Evolutionary conservation across 805 yeast genomes (phyloP), one percentile per base, ranked within the genome.

Genomic region (Lachancea kluyveri): DNA sequence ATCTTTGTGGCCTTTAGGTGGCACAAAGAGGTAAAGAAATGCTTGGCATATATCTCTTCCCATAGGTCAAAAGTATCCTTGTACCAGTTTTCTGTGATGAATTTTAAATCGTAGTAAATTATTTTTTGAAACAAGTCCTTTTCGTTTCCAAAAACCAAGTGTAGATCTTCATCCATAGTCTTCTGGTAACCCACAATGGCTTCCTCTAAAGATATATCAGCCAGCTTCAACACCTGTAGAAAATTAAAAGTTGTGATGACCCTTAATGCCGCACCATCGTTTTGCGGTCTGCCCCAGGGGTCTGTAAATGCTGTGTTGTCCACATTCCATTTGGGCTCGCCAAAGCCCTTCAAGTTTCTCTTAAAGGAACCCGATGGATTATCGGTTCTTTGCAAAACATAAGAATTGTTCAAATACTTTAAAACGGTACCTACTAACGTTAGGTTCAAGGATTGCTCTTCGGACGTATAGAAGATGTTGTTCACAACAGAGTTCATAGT

Each of bases 281-380:
- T 71, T 59, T 90, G 97, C 1, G 97, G 97, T 45, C 97, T 67
- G 2, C 97, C 97, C 97, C 97, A 90, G 21, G 63, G 54, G 2
- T 62, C 77, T 5, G 56, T 54, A 47, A 81, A 90, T 1, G 82
- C 65, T 0, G 73, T 46, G 15, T 80, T 78, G 51, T 85, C 72
- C 4, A 77, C 74, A 52, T 68, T 54, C 51, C 81, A 90, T 55
- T 90, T 90, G 6, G 97, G 96, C 54, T 90, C 97, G 2, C 96
- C 97, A 20, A 88, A 64, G 2, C 84, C 86, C 6, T 58, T 57
- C 28, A 70, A 61, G 36, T 64, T 64, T 20, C 40, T 31, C 17
- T 48, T 57, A 29, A 73, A 74, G 2, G 55, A 50, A 0, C 96
- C 96, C 8, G 87, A 76, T 17, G 72, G 74, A 51, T 86, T 90